Conservation (phyloP, 2,329 filamentous ascomycete genomes). For the Ophiostoma tasmaniense region DNA sequence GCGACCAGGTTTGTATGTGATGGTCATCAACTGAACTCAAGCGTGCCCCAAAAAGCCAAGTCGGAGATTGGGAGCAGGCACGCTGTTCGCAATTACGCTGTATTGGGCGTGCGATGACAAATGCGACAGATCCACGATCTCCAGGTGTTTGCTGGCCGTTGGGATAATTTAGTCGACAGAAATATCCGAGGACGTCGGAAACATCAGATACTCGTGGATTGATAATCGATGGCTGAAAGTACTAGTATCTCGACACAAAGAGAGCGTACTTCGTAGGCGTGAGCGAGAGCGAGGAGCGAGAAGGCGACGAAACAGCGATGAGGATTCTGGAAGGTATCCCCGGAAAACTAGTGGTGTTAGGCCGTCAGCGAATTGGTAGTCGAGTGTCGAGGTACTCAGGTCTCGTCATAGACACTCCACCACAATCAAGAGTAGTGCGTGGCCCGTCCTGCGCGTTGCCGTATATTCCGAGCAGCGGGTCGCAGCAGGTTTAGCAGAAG, state of each 20-base stretch:
- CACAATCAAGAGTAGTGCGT: background rate
- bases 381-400: background rate
- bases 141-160: background rate
- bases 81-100: background rate
- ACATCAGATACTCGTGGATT: background rate
- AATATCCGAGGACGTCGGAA: background rate
- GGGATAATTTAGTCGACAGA: background rate
- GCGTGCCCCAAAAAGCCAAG: background rate
- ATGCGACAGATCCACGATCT: background rate
- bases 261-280: background rate
- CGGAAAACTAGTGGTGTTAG: background rate
- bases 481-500: background rate
- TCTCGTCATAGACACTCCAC: background rate
- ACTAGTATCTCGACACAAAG: background rate
- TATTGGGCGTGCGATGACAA: background rate
- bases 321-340: background rate
- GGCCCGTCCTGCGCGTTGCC: background rate
- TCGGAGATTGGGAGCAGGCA: background rate
- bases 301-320: background rate
- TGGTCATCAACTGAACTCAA: background rate
- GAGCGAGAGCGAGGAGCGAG: background rate
- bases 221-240: background rate
- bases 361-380: background rate
- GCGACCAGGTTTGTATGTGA: background rate
- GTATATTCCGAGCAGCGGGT: background rate